Conservation (phyloP, 495 filamentous ascomycete genomes). For the Podospora comata region DNA sequence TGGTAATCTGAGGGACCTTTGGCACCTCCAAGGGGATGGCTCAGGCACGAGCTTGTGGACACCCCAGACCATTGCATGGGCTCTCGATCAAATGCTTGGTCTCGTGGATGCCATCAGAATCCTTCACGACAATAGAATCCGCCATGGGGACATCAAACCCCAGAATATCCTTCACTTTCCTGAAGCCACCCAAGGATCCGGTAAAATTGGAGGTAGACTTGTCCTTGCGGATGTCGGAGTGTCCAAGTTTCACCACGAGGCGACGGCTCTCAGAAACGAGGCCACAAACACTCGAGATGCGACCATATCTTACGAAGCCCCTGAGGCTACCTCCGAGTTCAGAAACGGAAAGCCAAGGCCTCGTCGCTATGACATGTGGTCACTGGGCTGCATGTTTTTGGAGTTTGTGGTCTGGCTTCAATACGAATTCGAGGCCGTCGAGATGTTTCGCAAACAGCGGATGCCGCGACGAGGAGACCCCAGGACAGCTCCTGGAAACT, state of each 20-base stretch:
- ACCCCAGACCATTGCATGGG: conserved; percentile 17
- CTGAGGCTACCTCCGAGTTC: conserved; percentile 13
- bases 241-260: conserved; percentile 12
- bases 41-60: background rate
- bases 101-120: conserved; percentile 20
- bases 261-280: background rate
- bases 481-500: conserved; percentile 1
- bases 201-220: background rate
- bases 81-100: conserved; percentile 23
- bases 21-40: conserved; percentile 3
- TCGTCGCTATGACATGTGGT: conserved; percentile 31
- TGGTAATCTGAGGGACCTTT: conserved; percentile 23
- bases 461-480: conserved; percentile 9
- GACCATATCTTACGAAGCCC: conserved; percentile 19
- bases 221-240: conserved; percentile 17
- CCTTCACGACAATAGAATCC: conserved; percentile 15
- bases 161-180: conserved; percentile 22
- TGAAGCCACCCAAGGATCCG: background rate
- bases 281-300: conserved; percentile 16
- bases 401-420: conserved; percentile 28
- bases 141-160: conserved; percentile 24
- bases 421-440: conserved; percentile 22
- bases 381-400: conserved; percentile 30
- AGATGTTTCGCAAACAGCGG: conserved; percentile 5
- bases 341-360: conserved; percentile 12